A percentile compares a stretch with the other conserved stretches of the same genome.
phyloP scores from a whole-genome alignment of 108 stramenopile genomes.

The Pseudonitzschia multiseries region DNA sequence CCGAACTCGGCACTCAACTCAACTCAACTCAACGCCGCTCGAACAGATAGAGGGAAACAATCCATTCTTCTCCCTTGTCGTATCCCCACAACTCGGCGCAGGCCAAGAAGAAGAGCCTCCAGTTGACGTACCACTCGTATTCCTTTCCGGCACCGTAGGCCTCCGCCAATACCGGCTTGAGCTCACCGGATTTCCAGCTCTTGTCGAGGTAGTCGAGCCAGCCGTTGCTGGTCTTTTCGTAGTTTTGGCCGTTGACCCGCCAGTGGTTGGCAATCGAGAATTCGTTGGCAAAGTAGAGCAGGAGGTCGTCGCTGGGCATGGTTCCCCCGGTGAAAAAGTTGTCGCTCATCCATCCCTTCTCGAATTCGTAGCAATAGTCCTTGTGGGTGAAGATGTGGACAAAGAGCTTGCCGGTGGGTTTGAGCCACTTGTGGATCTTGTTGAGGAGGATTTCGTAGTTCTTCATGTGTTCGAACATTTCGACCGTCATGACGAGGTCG shows the following conservation, averaged over 20 bases:
- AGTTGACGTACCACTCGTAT: constrained; percentile 83
- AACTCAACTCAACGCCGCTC: constrained; percentile 13
- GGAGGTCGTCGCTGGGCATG: constrained; percentile 92
- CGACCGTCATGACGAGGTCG: constrained; percentile 89
- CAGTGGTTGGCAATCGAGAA: constrained; percentile 78
- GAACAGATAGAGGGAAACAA: constrained; percentile 86
- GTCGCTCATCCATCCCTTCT: constrained; percentile 92
- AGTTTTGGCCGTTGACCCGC: constrained; percentile 92
- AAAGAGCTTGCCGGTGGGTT: constrained; percentile 70
- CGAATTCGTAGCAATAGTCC: constrained; percentile 89
- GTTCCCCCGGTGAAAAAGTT: constrained; percentile 76
- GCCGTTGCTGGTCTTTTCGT: constrained; percentile 87
- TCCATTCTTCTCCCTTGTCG: constrained; percentile 88
- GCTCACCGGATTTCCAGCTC: constrained; percentile 67
- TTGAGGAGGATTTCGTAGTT: constrained; percentile 86
- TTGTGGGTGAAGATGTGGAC: constrained; percentile 95
- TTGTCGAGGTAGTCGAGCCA: constrained; percentile 90
- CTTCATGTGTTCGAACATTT: constrained; percentile 99
- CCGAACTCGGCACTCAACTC: too few species aligned
- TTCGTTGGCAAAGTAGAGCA: constrained; percentile 88
- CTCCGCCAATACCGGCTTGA: constrained; percentile 61
- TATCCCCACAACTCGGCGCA: constrained; percentile 93
- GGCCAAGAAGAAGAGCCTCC: constrained; percentile 96
- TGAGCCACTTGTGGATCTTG: constrained; percentile 82
- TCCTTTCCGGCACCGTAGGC: constrained; percentile 85